A percentile compares a stretch with the other conserved stretches of the same genome.
These are phyloP conservation scores for Penicillium sp. DNA, from an alignment of 2,329 filamentous ascomycete species.

Conservation along the genomic window DNA sequence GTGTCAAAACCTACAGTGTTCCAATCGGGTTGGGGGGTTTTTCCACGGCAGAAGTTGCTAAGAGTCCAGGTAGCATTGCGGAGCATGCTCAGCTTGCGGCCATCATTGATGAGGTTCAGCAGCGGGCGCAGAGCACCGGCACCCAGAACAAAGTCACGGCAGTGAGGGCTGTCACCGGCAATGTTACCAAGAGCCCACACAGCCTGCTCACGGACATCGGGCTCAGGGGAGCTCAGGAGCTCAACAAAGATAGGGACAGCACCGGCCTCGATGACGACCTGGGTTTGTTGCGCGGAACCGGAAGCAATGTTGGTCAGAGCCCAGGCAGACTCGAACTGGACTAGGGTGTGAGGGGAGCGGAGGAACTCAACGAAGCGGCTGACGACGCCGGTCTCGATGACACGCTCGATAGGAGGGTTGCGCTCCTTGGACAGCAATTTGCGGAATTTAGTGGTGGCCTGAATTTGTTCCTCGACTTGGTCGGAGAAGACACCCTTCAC, in stretches of 20 bases:
- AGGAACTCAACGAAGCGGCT: slow-evolving; percentile 98
- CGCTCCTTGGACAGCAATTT: slow-evolving; percentile 98
- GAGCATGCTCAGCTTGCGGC: slow-evolving; percentile 98
- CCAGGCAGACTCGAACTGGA: slow-evolving; percentile 99
- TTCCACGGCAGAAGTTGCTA: slow-evolving; percentile 99
- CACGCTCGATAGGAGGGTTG: slow-evolving; percentile 97
- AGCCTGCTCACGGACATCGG: slow-evolving; percentile 96
- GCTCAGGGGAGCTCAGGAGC: slow-evolving; percentile 91
- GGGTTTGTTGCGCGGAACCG: slow-evolving; percentile 93
- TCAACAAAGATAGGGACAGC: slow-evolving; percentile 99
- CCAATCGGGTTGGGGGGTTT: slow-evolving; percentile 99
- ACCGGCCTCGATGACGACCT: slow-evolving; percentile 97
- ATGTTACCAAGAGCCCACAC: slow-evolving; percentile 99
- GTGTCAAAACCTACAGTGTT: slow-evolving; percentile 70
- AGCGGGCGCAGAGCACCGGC: slow-evolving; percentile 90
- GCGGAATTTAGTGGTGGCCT: slow-evolving; percentile 96
- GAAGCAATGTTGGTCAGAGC: slow-evolving; percentile 99
- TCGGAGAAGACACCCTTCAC: slow-evolving; percentile 97
- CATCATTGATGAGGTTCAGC: slow-evolving; percentile 87
- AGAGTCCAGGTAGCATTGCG: slow-evolving; percentile 98
- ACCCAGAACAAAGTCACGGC: slow-evolving; percentile 93
- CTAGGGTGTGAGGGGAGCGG: slow-evolving; percentile 93
- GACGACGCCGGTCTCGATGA: slow-evolving; percentile 98
- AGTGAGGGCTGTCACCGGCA: slow-evolving; percentile 95
- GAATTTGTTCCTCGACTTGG: slow-evolving; percentile 96